phyloP scores from a whole-genome alignment of 495 filamentous ascomycete genomes.

The Hamigera avellanea region DNA sequence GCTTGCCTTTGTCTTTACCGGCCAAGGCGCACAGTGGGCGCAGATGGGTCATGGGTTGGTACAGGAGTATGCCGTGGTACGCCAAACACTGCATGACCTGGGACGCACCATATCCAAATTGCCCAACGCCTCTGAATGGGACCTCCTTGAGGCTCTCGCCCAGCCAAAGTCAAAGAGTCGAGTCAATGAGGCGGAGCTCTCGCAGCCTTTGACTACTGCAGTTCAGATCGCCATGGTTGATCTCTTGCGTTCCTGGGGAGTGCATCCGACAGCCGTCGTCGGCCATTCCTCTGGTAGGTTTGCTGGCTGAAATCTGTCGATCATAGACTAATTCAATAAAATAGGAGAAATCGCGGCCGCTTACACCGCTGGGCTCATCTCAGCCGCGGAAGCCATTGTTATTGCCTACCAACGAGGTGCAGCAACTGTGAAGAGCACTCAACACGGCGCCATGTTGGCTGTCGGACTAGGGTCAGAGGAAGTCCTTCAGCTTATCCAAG shows the following conservation, averaged over 20 bases:
- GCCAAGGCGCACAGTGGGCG: conserved; percentile 35
- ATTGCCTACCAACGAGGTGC: conserved; percentile 16
- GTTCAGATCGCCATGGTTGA: conserved; percentile 16
- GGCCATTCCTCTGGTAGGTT: conserved; percentile 25
- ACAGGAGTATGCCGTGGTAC: conserved; percentile 3
- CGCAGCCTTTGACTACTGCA: conserved; percentile 16
- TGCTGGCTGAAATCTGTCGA: too few relatives aligned
- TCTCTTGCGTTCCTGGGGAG: conserved; percentile 9
- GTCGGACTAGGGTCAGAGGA: not conserved
- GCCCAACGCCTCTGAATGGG: conserved; percentile 2
- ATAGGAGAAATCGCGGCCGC: conserved; percentile 27
- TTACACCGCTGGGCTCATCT: conserved; percentile 12
- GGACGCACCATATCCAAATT: not conserved
- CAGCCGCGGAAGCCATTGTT: conserved; percentile 11
- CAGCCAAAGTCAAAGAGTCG: conserved; percentile 1
- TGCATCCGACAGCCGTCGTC: conserved; percentile 8
- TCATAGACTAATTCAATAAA: too few relatives aligned
- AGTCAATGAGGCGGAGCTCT: not conserved
- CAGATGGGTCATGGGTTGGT: conserved; percentile 23
- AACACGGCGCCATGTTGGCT: not conserved
- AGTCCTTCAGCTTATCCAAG: not conserved
- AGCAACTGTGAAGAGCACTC: not conserved
- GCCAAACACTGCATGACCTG: not conserved
- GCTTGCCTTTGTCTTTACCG: conserved; percentile 29
- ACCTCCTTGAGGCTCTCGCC: conserved; percentile 7